A percentile compares a stretch with the other conserved stretches of the same genome.
These are phyloP conservation scores for Herpetospermum pedunculosum DNA, from an alignment of 306 rosid genomes.

Conservation along the genomic window DNA sequence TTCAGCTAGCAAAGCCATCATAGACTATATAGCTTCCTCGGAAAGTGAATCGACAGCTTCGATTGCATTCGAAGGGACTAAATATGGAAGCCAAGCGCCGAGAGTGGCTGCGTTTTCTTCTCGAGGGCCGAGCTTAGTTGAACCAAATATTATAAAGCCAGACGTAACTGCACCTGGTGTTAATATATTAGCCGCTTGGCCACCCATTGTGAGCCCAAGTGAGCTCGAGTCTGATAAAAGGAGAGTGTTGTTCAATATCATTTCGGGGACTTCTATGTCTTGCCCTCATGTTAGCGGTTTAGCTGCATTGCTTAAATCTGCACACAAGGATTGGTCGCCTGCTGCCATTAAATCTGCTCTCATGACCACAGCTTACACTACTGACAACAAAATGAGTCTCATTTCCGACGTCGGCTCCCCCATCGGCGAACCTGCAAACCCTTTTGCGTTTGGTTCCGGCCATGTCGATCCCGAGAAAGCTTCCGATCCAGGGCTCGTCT, in stretches of 20 bases:
- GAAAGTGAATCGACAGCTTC: conserved; percentile 30
- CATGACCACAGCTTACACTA: conserved; percentile 56
- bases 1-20: conserved; percentile 29
- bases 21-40: conserved; percentile 13
- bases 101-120: conserved; percentile 59
- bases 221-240: conserved; percentile 32
- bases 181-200: conserved; percentile 71
- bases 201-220: conserved; percentile 38
- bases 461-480: conserved; percentile 61
- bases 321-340: conserved; percentile 50
- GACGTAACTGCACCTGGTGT: conserved; percentile 72
- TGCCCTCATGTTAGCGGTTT: conserved; percentile 72
- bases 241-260: conserved; percentile 35
- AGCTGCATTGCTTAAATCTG: conserved; percentile 41
- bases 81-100: conserved; percentile 43
- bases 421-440: conserved; percentile 23
- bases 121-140: conserved; percentile 44
- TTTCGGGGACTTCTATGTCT: conserved; percentile 78
- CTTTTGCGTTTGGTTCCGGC: conserved; percentile 60
- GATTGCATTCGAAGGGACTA: conserved; percentile 37
- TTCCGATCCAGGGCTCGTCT: conserved; percentile 53
- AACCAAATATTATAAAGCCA: conserved; percentile 49
- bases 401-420: conserved; percentile 26
- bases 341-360: conserved; percentile 64
- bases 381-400: conserved; percentile 29